These are phyloP conservation scores for Neonectria hederae DNA, from an alignment of 2,329 filamentous ascomycete genomes.

Conservation along the genomic window DNA sequence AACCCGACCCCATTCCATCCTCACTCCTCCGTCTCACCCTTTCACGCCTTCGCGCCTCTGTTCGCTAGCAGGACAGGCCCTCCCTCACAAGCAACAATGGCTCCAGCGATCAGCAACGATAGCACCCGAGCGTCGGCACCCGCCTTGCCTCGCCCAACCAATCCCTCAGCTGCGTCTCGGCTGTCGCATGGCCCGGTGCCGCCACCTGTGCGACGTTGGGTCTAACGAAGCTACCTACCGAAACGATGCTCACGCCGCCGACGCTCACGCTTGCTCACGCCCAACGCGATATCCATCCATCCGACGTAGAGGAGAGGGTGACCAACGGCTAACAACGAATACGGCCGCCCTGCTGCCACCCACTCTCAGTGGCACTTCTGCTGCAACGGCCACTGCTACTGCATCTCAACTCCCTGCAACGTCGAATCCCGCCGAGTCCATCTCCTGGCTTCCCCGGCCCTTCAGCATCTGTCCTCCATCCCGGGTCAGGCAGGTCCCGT, in stretches of 20 bases:
- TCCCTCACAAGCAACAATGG: constrained; percentile 20
- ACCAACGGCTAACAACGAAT: constrained; percentile 17
- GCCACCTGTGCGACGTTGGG: constrained; percentile 38
- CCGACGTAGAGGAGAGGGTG: background rate
- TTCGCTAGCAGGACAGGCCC: background rate
- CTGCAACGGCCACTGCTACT: constrained; percentile 5
- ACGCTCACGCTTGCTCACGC: background rate
- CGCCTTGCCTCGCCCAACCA: constrained; percentile 24
- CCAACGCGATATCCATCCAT: background rate
- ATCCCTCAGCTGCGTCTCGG: background rate
- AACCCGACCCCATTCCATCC: constrained; percentile 18
- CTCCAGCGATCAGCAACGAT: constrained; percentile 10
- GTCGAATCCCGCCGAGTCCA: constrained; percentile 14
- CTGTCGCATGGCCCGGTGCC: constrained; percentile 37
- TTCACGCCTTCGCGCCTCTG: background rate
- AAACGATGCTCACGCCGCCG: constrained; percentile 9
- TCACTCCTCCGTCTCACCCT: constrained; percentile 16
- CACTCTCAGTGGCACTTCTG: constrained; percentile 11
- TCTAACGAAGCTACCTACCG: constrained; percentile 13
- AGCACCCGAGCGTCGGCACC: constrained; percentile 14
- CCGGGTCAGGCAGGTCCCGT: constrained; percentile 2
- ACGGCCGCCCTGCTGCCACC: constrained; percentile 16
- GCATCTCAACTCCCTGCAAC: constrained; percentile 31
- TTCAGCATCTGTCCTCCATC: constrained; percentile 23
- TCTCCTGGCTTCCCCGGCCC: constrained; percentile 9